Evolutionary conservation across 2,329 filamentous ascomycete genomes (phyloP), one percentile per base, ranked within the genome.

Genomic region (Ciborinia camelliae): DNA sequence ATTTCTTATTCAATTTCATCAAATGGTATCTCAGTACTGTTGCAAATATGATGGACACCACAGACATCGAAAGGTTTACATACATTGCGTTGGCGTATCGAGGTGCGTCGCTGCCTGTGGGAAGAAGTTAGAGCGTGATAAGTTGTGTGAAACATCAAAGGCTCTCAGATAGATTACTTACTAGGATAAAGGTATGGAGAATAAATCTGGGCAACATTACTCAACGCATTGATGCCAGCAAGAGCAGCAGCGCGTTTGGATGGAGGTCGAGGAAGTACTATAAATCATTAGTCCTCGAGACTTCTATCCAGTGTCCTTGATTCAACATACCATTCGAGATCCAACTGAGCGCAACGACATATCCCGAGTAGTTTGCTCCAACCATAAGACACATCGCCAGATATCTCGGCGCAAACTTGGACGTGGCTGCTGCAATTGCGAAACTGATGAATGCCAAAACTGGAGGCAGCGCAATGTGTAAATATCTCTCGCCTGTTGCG

Each of bases 141-240:
- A 35, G 15, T n/a, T 30, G 10, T 12, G 28, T 20, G 32, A 14
- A 5, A 14, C 26, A 20, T 15, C 15, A 18, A 35, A 9, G 32
- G 20, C 9, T 15, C n/a, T 15, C 23, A 58, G 10, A 5, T 30
- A 47, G 8, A n/a, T 23, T 7, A 59, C 41, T 30, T 61, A 59
- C 35, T 50, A 14, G 62, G 54, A 61, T 64, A 64, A 15, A 89
- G 82, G 71, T 88, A 89, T 57, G 79, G 81, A 0, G 86, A 85
- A 71, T 88, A 91, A 68, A 92, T 92, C 58, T 82, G 85, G 50
- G 84, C 84, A 18, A 81, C 81, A 74, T 92, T 91, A 14, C 68
- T 67, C 6, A 70, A 28, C 3, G 68, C 64, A 39, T 70, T 70
- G 35, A 70, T 64, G 35, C 64, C 65, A 6, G 68, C 68, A 7